Conservation (phyloP, 2,329 filamentous ascomycete species). For the Colletotrichum tropicale region DNA sequence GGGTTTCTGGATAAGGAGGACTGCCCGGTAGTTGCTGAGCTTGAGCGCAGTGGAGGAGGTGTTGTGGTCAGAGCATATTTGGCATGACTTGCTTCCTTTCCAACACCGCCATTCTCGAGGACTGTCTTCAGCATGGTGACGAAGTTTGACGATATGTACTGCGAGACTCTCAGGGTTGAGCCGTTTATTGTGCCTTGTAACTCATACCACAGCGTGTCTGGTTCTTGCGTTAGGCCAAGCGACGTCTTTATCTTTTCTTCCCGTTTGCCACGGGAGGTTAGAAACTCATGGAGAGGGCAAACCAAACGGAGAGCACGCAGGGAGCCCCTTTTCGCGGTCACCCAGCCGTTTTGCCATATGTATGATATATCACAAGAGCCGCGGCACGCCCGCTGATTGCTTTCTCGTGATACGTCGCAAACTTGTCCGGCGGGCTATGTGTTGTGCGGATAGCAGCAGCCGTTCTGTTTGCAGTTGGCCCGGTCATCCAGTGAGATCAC, state of each 20-base stretch:
- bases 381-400: not conserved
- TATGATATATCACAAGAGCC: not conserved
- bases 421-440: not conserved
- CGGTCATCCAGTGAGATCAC: not conserved
- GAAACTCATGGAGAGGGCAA: not conserved
- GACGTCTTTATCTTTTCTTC: not conserved
- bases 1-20: not conserved
- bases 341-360: not conserved
- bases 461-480: not conserved
- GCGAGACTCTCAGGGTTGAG: rapidly evolving
- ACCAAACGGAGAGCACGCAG: not conserved
- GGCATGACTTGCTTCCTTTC: not conserved
- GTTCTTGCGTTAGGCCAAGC: not conserved
- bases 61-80: not conserved
- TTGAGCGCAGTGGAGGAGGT: not conserved
- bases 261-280: not conserved
- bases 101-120: not conserved
- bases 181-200: not conserved
- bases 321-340: not conserved
- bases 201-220: not conserved
- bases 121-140: not conserved
- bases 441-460: not conserved
- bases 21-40: not conserved
- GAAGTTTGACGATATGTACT: not conserved
- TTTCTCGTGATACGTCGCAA: not conserved